Evolutionary conservation across 1,139 yeast species (phyloP), one percentile per base, ranked within the genome.

Genomic region (Kodamaea anthophila): DNA sequence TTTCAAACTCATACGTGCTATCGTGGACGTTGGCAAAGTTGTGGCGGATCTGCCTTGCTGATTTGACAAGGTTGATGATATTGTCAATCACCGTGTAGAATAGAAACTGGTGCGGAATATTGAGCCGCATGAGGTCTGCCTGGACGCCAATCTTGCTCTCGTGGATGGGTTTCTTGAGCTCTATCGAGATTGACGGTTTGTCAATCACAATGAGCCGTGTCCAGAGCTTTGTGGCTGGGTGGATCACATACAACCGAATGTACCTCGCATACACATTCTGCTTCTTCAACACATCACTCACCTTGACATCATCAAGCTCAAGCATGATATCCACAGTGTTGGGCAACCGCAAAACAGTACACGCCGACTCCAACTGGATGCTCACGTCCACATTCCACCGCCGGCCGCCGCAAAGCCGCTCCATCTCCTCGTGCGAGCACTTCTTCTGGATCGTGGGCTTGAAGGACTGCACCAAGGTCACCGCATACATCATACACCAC

Each of bases 31-130:
- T 55, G 13, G 54, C 42, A 36, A 77, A 77, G 31, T 80, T 78
- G 30, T 59, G 58, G 21, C 51, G 49, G 16, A 82, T 59, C 37
- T 80, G 86, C 33, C 61, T 65, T 11, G 72, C 51, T 0, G 85
- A 70, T 47, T 83, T 83, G 35, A 65, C 66, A 32, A 75, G 56
- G 0, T 84, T 75, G 21, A 80, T 69, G 3, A 75, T 47, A 41
- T 79, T 79, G 41, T 83, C 94, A 32, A 80, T 60, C 21, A 82
- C 71, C 8, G 74, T 70, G 50, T 78, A 80, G 36, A 81, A 71
- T 32, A 77, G 60, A 44, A 77, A 77, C 37, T 76, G 75, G 45
- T 76, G 75, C 1, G 86, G 84, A 29, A 78, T 57, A 30, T 53
- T 56, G 24, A 67, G 41, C 24, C 66, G 42, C 8, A 65, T 47